A percentile compares a stretch with the other conserved stretches of the same genome.
Evolutionary conservation across 768 basidiomycete genomes (phyloP).

Genomic region (Suillus fuscotomentosus): DNA sequence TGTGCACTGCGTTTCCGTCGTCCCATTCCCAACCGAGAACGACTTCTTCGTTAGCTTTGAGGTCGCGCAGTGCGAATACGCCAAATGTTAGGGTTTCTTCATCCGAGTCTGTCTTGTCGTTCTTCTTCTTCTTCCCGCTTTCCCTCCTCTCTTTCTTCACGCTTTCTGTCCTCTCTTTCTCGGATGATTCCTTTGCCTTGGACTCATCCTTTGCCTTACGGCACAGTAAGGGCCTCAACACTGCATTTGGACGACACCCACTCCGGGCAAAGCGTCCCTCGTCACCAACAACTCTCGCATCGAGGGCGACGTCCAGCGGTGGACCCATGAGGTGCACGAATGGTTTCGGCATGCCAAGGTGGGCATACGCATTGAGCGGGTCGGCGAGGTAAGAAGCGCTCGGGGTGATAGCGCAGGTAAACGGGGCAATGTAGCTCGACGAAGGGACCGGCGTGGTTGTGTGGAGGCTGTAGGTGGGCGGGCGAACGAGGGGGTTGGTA

Average conservation of each 20-base stretch:
- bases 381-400: constrained; percentile 70
- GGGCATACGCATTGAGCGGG: constrained; percentile 84
- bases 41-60: constrained; percentile 81
- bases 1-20: constrained; percentile 83
- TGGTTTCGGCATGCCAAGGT: constrained; percentile 80
- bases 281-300: constrained; percentile 70
- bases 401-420: constrained; percentile 61
- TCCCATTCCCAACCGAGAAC: constrained; percentile 98
- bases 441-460: constrained; percentile 57
- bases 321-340: constrained; percentile 78
- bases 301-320: constrained; percentile 77
- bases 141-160: constrained; percentile 5
- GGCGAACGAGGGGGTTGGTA: constrained; percentile 43
- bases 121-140: constrained; percentile 13
- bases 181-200: constrained; percentile 8
- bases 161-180: constrained; percentile 13
- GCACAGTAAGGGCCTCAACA: constrained; percentile 44
- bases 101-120: constrained; percentile 18
- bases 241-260: constrained; percentile 53
- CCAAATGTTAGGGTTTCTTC: constrained; percentile 61
- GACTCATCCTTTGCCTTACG: constrained; percentile 14
- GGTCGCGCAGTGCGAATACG: constrained; percentile 73
- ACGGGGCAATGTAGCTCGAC: constrained; percentile 60
- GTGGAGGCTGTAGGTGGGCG: constrained; percentile 64
- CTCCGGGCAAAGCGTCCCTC: constrained; percentile 56